Percentiles rank a stretch among this genome's conserved stretches.
These are phyloP conservation scores for Globisporangium carolinianum DNA, from an alignment of 352 stramenopile species.

Conservation along the genomic window DNA sequence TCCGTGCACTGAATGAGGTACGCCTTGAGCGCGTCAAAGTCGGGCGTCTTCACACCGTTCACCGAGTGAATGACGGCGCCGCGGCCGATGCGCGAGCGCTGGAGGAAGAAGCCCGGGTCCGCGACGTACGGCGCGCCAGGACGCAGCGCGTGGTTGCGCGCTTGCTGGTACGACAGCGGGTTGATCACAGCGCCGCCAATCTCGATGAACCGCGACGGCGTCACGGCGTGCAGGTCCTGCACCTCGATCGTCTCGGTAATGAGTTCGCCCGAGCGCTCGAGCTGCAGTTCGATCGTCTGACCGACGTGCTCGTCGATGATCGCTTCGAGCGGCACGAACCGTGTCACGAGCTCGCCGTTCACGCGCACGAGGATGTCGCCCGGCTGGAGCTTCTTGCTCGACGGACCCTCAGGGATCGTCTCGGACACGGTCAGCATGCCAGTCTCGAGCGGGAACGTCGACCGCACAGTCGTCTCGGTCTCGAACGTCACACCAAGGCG, in stretches of 20 bases:
- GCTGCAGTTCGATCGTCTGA: constrained; percentile 61
- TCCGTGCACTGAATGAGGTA: constrained; percentile 72
- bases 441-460: constrained; percentile 75
- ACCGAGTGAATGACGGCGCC: constrained; percentile 85
- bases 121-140: constrained; percentile 77
- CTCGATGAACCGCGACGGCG: constrained; percentile 80
- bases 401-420: constrained; percentile 75
- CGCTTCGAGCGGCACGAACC: constrained; percentile 83
- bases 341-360: constrained; percentile 74
- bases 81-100: constrained; percentile 77
- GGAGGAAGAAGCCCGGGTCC: constrained; percentile 86
- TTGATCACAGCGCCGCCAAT: constrained; percentile 87
- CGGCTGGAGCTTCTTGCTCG: constrained; percentile 73
- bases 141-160: constrained; percentile 72
- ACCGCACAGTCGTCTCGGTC: constrained; percentile 74
- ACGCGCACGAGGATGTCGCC: constrained; percentile 86
- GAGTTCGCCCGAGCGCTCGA: constrained; percentile 73
- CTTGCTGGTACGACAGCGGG: constrained; percentile 87
- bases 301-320: constrained; percentile 77
- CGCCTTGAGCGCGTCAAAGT: constrained; percentile 79
- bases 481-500: constrained; percentile 71
- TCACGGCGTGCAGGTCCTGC: constrained; percentile 83
- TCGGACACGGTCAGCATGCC: constrained; percentile 88
- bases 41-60: constrained; percentile 76
- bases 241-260: constrained; percentile 59